Evolutionary conservation across 2,329 filamentous ascomycete species (phyloP), one percentile per base, ranked within the genome.

Genomic region (Whalleya microplaca): DNA sequence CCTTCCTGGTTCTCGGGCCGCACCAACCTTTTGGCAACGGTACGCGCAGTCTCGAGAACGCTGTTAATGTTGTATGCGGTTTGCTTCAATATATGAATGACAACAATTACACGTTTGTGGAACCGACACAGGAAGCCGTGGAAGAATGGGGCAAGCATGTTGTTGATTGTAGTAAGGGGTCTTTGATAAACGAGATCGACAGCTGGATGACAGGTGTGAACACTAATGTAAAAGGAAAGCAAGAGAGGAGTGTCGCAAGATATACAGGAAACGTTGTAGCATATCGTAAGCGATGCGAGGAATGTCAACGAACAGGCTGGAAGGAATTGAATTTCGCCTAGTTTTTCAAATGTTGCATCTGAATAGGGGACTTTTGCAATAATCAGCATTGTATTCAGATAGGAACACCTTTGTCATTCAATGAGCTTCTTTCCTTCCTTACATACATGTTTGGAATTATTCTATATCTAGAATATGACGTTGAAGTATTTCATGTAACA

Each of bases 11-110:
- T 1, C 48, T 57, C 0, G 63, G 63, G 1, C 63, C 63, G 1
- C 59, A 64, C n/a, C 51, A 55, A 41, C 62, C 57, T n/a, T 60
- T 61, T 18, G 55, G 54, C 21, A 62, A 53, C 53, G 52, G 37
- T 6, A 50, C 58, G 14, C 51, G 55, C 44, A 61, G 55, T 37
- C 48, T 61, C 41, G 55, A 61, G 43, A 45, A 57, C 19, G 57
- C 55, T 8, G 57, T 60, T 16, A 41, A 48, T 21, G 41, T 51
- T 23, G 50, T 60, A 9, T 51, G 49, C 1, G 41, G 45, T 3
- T 40, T 56, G 21, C 40, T 57, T 16, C 20, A 37, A 40, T 20
- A 51, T 21, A 45, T 48, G 4, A 18, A 27, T 2, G 54, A 51
- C 6, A 46, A 48, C 7, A 41, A 20, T 37, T 51, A 57, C 44